Base-by-base conservation (phyloP, 257 asterid species). In the Solanum etuberosum region DNA sequence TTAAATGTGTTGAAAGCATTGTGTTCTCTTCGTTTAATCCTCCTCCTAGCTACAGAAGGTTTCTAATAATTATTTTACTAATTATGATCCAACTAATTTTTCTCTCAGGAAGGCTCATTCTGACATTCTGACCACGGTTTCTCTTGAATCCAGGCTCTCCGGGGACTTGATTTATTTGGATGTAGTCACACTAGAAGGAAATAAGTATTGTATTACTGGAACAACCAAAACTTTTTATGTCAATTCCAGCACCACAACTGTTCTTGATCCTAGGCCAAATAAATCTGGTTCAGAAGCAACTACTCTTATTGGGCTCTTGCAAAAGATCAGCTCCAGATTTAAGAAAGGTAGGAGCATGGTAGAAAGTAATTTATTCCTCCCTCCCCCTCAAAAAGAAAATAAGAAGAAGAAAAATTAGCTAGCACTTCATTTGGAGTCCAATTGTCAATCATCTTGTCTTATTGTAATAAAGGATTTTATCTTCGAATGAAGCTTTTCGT, bases 11-110 rank as follows among this genome's bases (percentile, higher is more conserved):
- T 84, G 98, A 94, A 88, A 93, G 95, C 91, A 91, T 96, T 83
- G 95, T 96, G 87, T 96, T 93, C 92, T 97, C 99, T 86, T 93
- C 99, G 77, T 95, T 97, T 87, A 97, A 97, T 90, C 99, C 97
- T 88, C 99, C 99, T 86, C 99, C 99, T 76, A 91, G 96, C 95
- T 90, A 93, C 92, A 92, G 99, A 94, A 97, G 99, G 99, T 97
- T 91, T 86, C 40, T 34, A 65, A 67, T 48, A 10, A 72, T 86
- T 71, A 70, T 80, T 80, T 54, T 84, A 81, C 31, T 18, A 42
- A 76, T 54, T 48, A 68, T 85, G 21, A 35, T 46, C 67, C 29
- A 48, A 23, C 59, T 65, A 25, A 23, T 23, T 88, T n/a, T 76
- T 43, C 16, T 37, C 38, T 42, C 83, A 63, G 76, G 88, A 70